phyloP scores from a whole-genome alignment of 2,329 filamentous ascomycete genomes.

The Microdochium bolleyi region DNA sequence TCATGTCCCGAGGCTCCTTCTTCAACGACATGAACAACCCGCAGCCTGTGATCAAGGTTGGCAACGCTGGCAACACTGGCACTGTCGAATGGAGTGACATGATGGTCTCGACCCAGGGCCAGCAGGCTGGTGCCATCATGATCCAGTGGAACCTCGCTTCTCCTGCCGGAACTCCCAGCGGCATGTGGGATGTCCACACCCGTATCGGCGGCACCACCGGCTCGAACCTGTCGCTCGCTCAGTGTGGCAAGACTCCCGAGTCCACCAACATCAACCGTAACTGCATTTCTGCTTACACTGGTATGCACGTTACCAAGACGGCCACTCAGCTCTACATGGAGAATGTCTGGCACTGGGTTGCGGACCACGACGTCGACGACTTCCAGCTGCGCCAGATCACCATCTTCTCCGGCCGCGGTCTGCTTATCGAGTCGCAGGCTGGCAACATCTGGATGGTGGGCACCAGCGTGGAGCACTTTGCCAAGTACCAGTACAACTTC shows the following conservation, averaged over 20 bases:
- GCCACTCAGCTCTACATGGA: constrained; percentile 31
- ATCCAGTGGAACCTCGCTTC: constrained; percentile 55
- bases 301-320: constrained; percentile 29
- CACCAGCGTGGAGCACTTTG: constrained; percentile 57
- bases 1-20: constrained; percentile 39
- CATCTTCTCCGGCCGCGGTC: constrained; percentile 39
- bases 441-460: constrained; percentile 55
- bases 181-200: constrained; percentile 71
- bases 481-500: constrained; percentile 63
- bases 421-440: constrained; percentile 35
- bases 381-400: constrained; percentile 33
- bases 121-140: constrained; percentile 51
- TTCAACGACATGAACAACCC: constrained; percentile 46
- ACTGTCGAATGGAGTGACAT: constrained; percentile 55
- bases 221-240: constrained; percentile 57
- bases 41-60: constrained; percentile 48
- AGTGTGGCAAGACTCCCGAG: constrained; percentile 43
- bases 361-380: constrained; percentile 44
- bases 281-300: constrained; percentile 34
- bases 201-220: constrained; percentile 67
- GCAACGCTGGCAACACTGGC: constrained; percentile 46
- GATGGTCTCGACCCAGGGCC: constrained; percentile 51
- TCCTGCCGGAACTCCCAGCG: constrained; percentile 27
- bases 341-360: constrained; percentile 34
- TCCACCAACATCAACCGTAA: constrained; percentile 16